Conservation (phyloP, 2,329 filamentous ascomycete genomes). For the Mycosphaerelloides madeirae region DNA sequence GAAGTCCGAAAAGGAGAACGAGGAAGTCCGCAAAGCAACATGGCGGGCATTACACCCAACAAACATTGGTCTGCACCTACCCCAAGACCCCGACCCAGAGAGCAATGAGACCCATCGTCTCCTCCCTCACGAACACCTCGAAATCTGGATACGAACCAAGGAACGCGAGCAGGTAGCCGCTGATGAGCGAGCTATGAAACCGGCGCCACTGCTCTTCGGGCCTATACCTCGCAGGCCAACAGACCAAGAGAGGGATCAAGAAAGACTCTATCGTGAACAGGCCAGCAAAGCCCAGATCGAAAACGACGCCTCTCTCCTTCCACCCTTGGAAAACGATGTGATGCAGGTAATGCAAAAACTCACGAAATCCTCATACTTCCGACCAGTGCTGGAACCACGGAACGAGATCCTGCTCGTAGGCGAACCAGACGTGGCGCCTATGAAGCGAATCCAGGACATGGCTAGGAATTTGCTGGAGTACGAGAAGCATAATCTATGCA, state of each 20-base stretch:
- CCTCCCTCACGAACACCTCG: constrained; percentile 3
- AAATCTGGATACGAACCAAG: background rate
- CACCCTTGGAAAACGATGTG: constrained; percentile 3
- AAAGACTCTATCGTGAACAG: background rate
- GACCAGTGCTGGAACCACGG: constrained; percentile 3
- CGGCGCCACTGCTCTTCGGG: no score
- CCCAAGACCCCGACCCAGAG: constrained; percentile 1
- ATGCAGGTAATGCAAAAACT: constrained; percentile 1
- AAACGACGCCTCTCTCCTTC: background rate
- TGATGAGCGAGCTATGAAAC: no score
- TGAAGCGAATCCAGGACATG: background rate
- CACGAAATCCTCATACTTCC: constrained; percentile 2
- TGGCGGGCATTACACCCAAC: constrained; percentile 2
- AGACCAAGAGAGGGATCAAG: background rate
- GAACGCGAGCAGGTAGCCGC: no score
- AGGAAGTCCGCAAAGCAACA: no score
- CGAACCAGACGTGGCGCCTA: background rate
- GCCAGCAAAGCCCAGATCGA: no score
- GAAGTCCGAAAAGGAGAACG: no score
- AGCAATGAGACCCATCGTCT: background rate
- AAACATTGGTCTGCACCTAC: constrained; percentile 1
- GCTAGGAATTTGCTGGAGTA: background rate
- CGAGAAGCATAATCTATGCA: constrained; percentile 1
- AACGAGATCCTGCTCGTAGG: constrained; percentile 5
- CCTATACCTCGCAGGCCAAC: no score